Evolutionary conservation across 257 asterid species (phyloP).

Genomic region (Solanum tarijense): DNA sequence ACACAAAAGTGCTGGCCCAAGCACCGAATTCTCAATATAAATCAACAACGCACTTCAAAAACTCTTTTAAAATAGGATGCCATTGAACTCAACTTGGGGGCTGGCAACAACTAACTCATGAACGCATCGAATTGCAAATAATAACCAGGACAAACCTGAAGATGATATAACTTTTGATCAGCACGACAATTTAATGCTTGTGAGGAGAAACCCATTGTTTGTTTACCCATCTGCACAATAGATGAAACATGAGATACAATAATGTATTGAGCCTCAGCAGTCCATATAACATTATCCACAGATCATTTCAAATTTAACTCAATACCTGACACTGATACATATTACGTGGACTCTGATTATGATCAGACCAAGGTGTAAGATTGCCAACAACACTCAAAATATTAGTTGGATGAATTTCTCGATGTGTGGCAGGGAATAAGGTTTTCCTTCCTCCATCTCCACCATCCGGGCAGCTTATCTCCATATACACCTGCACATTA

Average conservation of each 20-base stretch:
- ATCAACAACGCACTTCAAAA: not conserved
- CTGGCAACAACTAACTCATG: not conserved
- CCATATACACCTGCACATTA: slow-evolving; percentile 75
- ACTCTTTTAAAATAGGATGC: not conserved
- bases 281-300: not conserved
- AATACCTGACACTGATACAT: slow-evolving; percentile 99
- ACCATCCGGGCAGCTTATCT: slow-evolving; percentile 92
- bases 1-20: not conserved
- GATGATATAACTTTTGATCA: slow-evolving; percentile 97
- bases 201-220: slow-evolving; percentile 94
- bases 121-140: not conserved
- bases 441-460: slow-evolving; percentile 84
- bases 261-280: not conserved
- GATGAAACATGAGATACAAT: not conserved
- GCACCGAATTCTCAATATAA: not conserved
- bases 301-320: not conserved
- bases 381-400: slow-evolving; percentile 87
- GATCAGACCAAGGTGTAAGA: slow-evolving; percentile 99
- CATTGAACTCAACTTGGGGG: not conserved
- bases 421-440: slow-evolving; percentile 83
- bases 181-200: slow-evolving; percentile 76
- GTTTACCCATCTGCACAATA: slow-evolving; percentile 75
- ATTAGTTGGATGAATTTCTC: slow-evolving; percentile 92
- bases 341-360: slow-evolving; percentile 98
- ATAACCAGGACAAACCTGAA: slow-evolving; percentile 51